These are phyloP conservation scores for Fusarium lyarnte DNA, from an alignment of 2,329 filamentous ascomycete genomes.

Conservation along the genomic window DNA sequence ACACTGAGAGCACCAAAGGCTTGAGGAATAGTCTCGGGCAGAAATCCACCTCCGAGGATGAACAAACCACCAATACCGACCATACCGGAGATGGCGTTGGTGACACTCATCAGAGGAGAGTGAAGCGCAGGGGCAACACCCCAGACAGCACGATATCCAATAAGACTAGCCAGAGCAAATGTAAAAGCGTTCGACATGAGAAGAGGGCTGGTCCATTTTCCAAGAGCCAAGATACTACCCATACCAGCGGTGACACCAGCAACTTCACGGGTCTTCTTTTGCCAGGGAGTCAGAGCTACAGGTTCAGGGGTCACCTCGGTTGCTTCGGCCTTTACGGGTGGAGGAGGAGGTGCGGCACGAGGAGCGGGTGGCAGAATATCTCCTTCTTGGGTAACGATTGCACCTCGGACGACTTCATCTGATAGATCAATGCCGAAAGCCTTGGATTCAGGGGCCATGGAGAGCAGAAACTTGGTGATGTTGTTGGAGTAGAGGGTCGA, in stretches of 20 bases:
- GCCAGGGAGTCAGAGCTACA: slow-evolving; percentile 81
- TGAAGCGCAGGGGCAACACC: slow-evolving; percentile 85
- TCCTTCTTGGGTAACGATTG: slow-evolving; percentile 84
- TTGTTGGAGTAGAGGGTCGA: slow-evolving; percentile 95
- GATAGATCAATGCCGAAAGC: slow-evolving; percentile 82
- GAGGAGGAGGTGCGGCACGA: slow-evolving; percentile 68
- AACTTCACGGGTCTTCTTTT: slow-evolving; percentile 81
- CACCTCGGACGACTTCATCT: slow-evolving; percentile 86
- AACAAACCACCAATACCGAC: slow-evolving; percentile 90
- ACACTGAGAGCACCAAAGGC: slow-evolving; percentile 81
- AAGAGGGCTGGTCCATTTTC: slow-evolving; percentile 81
- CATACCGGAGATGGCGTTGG: slow-evolving; percentile 92
- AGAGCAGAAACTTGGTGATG: slow-evolving; percentile 87
- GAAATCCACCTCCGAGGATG: slow-evolving; percentile 83
- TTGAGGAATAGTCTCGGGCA: slow-evolving; percentile 83
- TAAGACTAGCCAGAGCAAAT: slow-evolving; percentile 83
- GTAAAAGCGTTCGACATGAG: slow-evolving; percentile 92
- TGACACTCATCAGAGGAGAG: slow-evolving; percentile 91
- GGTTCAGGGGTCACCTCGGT: slow-evolving; percentile 61
- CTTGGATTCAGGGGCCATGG: slow-evolving; percentile 80
- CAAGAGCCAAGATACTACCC: slow-evolving; percentile 77
- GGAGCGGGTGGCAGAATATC: slow-evolving; percentile 80
- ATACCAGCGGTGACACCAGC: slow-evolving; percentile 79
- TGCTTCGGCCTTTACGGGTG: slow-evolving; percentile 54
- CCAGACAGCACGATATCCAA: slow-evolving; percentile 91